Conservation (phyloP, 2,329 filamentous ascomycete genomes). For the Phoma sp. region DNA sequence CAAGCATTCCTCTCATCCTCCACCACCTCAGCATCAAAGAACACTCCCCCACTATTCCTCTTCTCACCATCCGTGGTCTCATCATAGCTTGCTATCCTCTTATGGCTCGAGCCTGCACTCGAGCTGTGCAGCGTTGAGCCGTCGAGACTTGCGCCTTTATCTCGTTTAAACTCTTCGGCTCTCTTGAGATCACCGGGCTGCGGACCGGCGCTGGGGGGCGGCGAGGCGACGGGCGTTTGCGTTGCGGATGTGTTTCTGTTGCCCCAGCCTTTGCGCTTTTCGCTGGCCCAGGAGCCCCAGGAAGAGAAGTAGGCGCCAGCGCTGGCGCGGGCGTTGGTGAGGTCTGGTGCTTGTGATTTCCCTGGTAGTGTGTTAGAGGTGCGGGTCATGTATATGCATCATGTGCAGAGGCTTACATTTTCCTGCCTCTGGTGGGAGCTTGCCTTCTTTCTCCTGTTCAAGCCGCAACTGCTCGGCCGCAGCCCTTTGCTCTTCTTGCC, state of each 20-base stretch:
- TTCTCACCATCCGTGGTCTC: constrained; percentile 12
- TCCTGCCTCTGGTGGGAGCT: constrained; percentile 14
- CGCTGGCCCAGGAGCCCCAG: constrained; percentile 71
- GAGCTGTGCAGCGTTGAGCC: constrained; percentile 8
- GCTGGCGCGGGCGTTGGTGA: constrained; percentile 50
- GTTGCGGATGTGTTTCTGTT: constrained; percentile 18
- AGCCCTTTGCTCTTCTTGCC: constrained; percentile 62
- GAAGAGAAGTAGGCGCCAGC: constrained; percentile 69
- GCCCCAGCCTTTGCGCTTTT: constrained; percentile 66
- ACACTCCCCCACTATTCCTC: background rate
- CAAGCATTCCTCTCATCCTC: constrained; percentile 15
- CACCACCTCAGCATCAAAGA: constrained; percentile 12
- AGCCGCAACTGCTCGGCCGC: constrained; percentile 34
- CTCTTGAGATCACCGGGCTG: constrained; percentile 33
- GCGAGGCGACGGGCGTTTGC: constrained; percentile 30
- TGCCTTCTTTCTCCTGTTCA: constrained; percentile 30
- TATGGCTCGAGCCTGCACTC: background rate
- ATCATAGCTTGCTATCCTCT: constrained; percentile 12
- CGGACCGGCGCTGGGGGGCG: constrained; percentile 24
- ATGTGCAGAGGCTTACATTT: constrained; percentile 32
- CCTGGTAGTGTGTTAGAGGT: constrained; percentile 18
- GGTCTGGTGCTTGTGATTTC: constrained; percentile 53
- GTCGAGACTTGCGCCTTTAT: constrained; percentile 23
- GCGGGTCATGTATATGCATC: too few relatives aligned
- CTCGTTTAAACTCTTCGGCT: constrained; percentile 35